Evolutionary conservation across 129 eudicot species (phyloP).

Genomic region (Centrapalus pauciflorus): DNA sequence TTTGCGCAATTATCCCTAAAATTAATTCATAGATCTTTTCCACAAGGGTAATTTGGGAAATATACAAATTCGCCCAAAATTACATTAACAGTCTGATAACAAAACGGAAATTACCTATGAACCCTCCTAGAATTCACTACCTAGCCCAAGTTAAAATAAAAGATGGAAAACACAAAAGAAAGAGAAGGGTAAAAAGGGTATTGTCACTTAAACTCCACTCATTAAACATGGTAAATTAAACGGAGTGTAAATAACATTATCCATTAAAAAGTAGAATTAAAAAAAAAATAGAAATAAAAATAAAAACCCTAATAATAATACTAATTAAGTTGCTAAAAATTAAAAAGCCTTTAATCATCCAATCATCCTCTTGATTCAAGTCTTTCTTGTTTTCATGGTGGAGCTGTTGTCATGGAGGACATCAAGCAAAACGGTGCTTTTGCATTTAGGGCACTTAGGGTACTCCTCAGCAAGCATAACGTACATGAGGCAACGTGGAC

Average conservation of each 20-base stretch:
- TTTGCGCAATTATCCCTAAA: no score
- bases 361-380: conserved; percentile 28
- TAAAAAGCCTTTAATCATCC: conserved; percentile 23
- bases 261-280: conserved; percentile 8
- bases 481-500: conserved; percentile 89
- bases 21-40: conserved; percentile 1
- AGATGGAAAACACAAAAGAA: not conserved
- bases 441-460: conserved; percentile 89
- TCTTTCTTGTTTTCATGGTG: conserved; percentile 41
- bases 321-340: conserved; percentile 29
- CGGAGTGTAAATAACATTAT: conserved; percentile 49
- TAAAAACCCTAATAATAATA: conserved; percentile 14
- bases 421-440: conserved; percentile 84
- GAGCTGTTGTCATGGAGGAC: conserved; percentile 46
- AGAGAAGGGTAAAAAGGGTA: conserved; percentile 23
- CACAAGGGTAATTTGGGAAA: conserved; percentile 3
- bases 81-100: not conserved
- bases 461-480: conserved; percentile 79
- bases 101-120: conserved; percentile 9
- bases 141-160: not conserved
- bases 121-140: conserved; percentile 11
- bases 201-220: conserved; percentile 45
- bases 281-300: not conserved
- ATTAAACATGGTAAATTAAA: conserved; percentile 17
- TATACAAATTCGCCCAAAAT: not conserved